Evolutionary conservation across 768 basidiomycete genomes (phyloP), one percentile per base, ranked within the genome.

Genomic region (Tremella yokohamensis): DNA sequence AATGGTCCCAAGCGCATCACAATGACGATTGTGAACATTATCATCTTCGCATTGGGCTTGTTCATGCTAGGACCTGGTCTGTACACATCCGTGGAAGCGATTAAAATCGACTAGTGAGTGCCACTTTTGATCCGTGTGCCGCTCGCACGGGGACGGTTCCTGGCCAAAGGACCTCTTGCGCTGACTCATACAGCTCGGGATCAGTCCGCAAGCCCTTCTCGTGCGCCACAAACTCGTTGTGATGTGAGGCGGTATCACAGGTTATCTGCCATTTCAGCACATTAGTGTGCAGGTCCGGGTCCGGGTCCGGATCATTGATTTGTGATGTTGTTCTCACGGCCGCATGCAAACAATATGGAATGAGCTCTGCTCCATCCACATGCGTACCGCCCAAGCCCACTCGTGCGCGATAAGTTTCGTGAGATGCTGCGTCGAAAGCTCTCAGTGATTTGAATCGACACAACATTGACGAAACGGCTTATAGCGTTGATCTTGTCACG

Each of bases 61-160:
- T 66, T 72, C 65, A 72, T 72, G 70, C 63, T 72, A 15, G 70
- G 70, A 22, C 70, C 70, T 1, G 70, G 70, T 25, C 57, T 72
- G 2, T 72, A 72, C 49, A 69, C 70, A 49, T 60, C 59, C 45
- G 56, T 72, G 13, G 56, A 72, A 12, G 70, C 70, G 2, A 69
- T 72, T 50, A 52, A 68, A 3, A 42, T 57, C 2, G 66, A 66
- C 45, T 72, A 72, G 70, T 72, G 51, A 64, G 70, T 68, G 12
- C 15, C 19, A 16, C 53, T 50, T 40, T 45, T 11, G 29, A 6
- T 11, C 29, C 29, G 29, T 34, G 29, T 34, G 29, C 29, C 29
- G 11, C 29, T 6, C 29, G 29, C 29, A 34, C 29, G 29, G 29
- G 11, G 44, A 47, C 16, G 40, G 25, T 25, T 18, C 25, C 45